Conservation (phyloP, 2,329 filamentous ascomycete species). For the Biscogniauxia sp. region DNA sequence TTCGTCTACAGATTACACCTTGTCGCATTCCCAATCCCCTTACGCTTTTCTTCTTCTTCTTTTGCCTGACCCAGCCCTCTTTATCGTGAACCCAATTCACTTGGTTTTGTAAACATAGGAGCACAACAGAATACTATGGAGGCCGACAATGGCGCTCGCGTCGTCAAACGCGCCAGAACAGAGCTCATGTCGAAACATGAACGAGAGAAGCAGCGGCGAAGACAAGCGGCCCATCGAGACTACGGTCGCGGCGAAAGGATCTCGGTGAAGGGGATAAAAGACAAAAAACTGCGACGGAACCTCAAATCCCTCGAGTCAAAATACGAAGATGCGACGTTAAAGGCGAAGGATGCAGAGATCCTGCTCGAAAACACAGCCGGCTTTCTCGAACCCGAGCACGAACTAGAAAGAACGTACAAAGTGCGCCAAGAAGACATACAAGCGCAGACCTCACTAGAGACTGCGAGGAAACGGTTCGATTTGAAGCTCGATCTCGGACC, state of each 20-base stretch:
- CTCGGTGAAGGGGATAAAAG: conserved; percentile 69
- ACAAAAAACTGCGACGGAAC: conserved; percentile 86
- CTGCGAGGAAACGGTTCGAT: conserved; percentile 90
- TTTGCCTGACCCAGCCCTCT: conserved; percentile 1
- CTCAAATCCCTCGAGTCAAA: conserved; percentile 77
- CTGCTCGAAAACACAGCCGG: conserved; percentile 82
- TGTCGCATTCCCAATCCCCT: background rate
- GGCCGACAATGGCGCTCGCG: conserved; percentile 50
- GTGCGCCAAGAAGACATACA: conserved; percentile 85
- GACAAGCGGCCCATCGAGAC: conserved; percentile 64
- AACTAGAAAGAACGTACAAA: conserved; percentile 89
- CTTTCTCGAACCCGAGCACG: conserved; percentile 83
- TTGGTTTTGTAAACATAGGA: background rate
- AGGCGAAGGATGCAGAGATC: conserved; percentile 94
- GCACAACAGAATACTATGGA: conserved; percentile 22
- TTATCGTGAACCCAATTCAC: background rate
- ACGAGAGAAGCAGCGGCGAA: conserved; percentile 48
- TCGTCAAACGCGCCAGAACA: conserved; percentile 48
- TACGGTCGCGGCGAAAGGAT: conserved; percentile 85
- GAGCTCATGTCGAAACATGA: conserved; percentile 53
- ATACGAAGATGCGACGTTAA: conserved; percentile 75
- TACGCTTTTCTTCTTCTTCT: background rate
- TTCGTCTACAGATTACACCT: conserved; percentile 6
- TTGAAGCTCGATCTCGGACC: conserved; percentile 83
- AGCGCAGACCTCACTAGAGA: conserved; percentile 71